Evolutionary conservation across 495 filamentous ascomycete species (phyloP).

Genomic region (Trichocladium antarcticum): DNA sequence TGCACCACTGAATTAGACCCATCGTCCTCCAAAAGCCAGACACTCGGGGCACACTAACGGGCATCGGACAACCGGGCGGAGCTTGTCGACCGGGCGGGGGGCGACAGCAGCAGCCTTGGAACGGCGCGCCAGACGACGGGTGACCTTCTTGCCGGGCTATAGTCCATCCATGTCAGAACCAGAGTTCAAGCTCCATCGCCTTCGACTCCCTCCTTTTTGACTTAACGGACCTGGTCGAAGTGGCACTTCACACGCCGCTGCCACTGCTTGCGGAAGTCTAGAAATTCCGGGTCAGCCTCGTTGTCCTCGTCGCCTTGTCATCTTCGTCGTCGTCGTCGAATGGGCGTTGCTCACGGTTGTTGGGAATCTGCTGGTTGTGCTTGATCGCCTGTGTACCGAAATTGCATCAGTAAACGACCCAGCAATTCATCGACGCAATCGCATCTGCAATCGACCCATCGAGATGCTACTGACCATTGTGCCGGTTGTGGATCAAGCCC

Average conservation of each 20-base stretch:
- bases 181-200: constrained; percentile 5
- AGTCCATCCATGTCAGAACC: constrained; percentile 30
- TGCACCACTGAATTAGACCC: constrained; percentile 25
- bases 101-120: constrained; percentile 88
- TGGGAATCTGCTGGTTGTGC: constrained; percentile 97
- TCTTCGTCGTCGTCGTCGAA: constrained; percentile 14
- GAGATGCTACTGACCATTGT: constrained; percentile 24
- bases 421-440: neutral
- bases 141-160: constrained; percentile 89
- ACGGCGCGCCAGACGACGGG: constrained; percentile 77
- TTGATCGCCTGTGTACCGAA: constrained; percentile 64
- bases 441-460: constrained; percentile 9
- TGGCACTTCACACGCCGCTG: constrained; percentile 94
- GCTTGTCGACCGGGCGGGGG: constrained; percentile 92
- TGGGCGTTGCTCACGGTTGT: constrained; percentile 67
- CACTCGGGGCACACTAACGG: constrained; percentile 34
- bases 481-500: constrained; percentile 32
- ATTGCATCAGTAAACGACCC: constrained; percentile 13
- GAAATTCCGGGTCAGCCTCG: constrained; percentile 14
- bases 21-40: neutral
- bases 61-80: constrained; percentile 91
- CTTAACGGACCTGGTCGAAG: constrained; percentile 86
- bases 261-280: constrained; percentile 99
- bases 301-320: constrained; percentile 6
- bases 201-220: neutral